phyloP scores from a whole-genome alignment of 768 basidiomycete species.

The Stropharia rugosoannulata region DNA sequence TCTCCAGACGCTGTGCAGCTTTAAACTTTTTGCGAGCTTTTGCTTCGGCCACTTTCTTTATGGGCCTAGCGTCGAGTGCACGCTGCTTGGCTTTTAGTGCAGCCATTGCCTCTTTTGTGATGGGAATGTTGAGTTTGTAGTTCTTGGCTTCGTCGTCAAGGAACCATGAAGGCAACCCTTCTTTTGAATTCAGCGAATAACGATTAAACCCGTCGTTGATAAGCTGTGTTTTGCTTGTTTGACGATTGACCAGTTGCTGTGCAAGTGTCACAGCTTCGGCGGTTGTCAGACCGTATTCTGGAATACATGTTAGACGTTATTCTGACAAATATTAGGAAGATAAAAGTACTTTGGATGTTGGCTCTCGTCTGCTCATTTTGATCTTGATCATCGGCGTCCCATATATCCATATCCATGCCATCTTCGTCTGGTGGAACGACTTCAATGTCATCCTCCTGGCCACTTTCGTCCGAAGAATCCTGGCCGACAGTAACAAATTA shows the following conservation, averaged over 20 bases:
- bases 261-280: slow-evolving; percentile 92
- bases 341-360: slow-evolving; percentile 58
- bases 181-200: slow-evolving; percentile 88
- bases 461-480: neutral
- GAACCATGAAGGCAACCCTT: slow-evolving; percentile 94
- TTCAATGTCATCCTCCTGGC: slow-evolving; percentile 59
- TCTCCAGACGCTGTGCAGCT: slow-evolving; percentile 81
- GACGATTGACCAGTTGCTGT: slow-evolving; percentile 85
- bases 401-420: slow-evolving; percentile 58
- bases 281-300: slow-evolving; percentile 82
- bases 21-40: slow-evolving; percentile 96
- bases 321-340: neutral
- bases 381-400: slow-evolving; percentile 81
- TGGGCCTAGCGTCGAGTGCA: slow-evolving; percentile 92
- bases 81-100: slow-evolving; percentile 88
- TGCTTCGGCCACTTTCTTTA: slow-evolving; percentile 98
- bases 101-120: slow-evolving; percentile 92
- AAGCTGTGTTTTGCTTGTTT: slow-evolving; percentile 84
- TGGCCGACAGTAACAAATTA: slow-evolving; percentile 2
- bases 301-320: slow-evolving; percentile 1
- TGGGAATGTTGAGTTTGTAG: slow-evolving; percentile 93
- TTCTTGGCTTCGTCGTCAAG: slow-evolving; percentile 92
- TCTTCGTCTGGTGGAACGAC: slow-evolving; percentile 66
- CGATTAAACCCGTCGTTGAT: slow-evolving; percentile 96
- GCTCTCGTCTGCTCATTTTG: slow-evolving; percentile 66